Base-by-base conservation (phyloP, 495 filamentous ascomycete genomes). In the Penicillium bovifimosum region DNA sequence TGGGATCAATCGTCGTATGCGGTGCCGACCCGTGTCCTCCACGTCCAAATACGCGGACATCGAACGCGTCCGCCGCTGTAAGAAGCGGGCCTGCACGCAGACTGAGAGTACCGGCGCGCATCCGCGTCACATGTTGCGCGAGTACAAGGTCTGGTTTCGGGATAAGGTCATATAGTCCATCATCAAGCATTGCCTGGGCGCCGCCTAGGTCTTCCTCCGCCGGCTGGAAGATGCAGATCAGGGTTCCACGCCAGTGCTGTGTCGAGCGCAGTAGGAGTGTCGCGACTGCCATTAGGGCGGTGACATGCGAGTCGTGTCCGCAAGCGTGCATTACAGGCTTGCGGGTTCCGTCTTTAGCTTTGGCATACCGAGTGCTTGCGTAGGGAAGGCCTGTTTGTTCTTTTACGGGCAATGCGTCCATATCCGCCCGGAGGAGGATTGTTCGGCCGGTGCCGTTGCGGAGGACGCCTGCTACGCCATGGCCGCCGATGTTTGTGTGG, bases 321-420 rank as follows among this genome's bases (percentile, higher is more conserved):
- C 82, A 86, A 28, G 84, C 81, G 61, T 86, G 83, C 83, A 85
- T 85, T 1, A 83, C 80, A 0, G 80, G 78, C 39, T 67, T 63
- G 0, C 8, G 5, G 2, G 59, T 47, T 3, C 81, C 82, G 17
- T 77, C 64, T 5, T 53, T 53, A 54, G 77, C 70, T 42, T 72
- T 73, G 6, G 62, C 56, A 52, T 67, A 69, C 6, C 54, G 53
- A 14, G 56, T 68, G 60, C 78, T 83, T 0, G 80, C 76, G 56
- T 85, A 86, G 9, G 67, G 63, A 1, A 85, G 64, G 0, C 72
- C 75, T 1, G 80, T 85, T 34, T 70, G 55, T 54, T 87, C 83
- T 56, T 72, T 57, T 1, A 85, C 60, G 0, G 83, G 84, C 0
- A 86, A 67, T 3, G 76, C 84, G 63, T 87, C 82, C 59, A 82